Conservation (phyloP, 495 filamentous ascomycete species). For the Tetracladium marchalianum region DNA sequence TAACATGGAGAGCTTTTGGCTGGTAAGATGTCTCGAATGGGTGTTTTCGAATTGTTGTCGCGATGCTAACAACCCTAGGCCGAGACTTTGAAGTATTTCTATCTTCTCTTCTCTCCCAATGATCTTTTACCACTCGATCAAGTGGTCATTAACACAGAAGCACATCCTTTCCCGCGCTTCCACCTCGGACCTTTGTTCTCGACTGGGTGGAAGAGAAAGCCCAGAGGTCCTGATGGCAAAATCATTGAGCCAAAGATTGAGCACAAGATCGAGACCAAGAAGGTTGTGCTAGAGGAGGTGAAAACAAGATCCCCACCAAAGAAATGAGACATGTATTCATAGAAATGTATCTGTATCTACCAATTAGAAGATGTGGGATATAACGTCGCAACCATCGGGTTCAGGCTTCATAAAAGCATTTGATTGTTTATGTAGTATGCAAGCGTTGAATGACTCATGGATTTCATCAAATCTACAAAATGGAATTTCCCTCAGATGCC, state of each 20-base stretch:
- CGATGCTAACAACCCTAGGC: constrained; percentile 42
- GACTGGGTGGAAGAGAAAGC: constrained; percentile 81
- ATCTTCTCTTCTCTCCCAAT: constrained; percentile 79
- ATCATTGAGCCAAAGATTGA: constrained; percentile 10
- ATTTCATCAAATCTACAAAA: no score
- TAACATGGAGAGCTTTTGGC: constrained; percentile 95
- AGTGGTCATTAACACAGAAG: constrained; percentile 92
- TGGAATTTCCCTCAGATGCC: no score
- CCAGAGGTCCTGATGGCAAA: constrained; percentile 18
- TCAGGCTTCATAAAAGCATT: no score
- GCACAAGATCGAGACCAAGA: constrained; percentile 2
- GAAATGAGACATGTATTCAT: no score
- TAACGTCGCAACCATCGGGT: no score
- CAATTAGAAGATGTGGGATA: no score
- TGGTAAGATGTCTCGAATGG: constrained; percentile 41
- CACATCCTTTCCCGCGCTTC: constrained; percentile 83
- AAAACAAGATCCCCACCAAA: neutral
- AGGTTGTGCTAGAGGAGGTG: constrained; percentile 3
- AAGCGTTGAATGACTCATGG: no score
- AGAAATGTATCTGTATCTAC: no score
- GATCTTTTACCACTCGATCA: constrained; percentile 77
- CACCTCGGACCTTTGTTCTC: constrained; percentile 51
- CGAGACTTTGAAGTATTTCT: constrained; percentile 97
- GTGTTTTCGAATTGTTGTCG: neutral
- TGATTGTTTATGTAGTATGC: no score